Percentiles rank a stretch among this genome's conserved stretches.
Conservation (phyloP, 768 basidiomycete species). For the Lentinula lateritia region DNA sequence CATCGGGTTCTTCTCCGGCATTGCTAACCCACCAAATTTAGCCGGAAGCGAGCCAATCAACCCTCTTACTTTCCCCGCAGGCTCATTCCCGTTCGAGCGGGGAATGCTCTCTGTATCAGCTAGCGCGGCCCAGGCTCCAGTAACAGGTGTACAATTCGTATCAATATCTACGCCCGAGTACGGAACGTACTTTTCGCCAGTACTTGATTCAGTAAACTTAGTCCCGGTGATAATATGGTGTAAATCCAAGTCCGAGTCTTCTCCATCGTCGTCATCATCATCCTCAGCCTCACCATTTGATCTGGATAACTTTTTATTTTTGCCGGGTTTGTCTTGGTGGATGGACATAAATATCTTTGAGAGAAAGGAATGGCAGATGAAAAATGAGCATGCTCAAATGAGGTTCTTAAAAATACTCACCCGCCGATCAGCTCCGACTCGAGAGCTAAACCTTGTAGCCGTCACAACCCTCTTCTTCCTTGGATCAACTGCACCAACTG, state of each 20-base stretch:
- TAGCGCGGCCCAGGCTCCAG: conserved; percentile 73
- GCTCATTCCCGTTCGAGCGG: conserved; percentile 19
- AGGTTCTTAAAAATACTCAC: conserved; percentile 35
- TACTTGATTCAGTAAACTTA: not conserved
- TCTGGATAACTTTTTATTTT: not conserved
- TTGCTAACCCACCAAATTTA: conserved; percentile 75
- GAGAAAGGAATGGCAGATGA: not conserved
- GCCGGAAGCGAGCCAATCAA: conserved; percentile 54
- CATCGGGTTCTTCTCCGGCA: conserved; percentile 93
- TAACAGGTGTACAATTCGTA: conserved; percentile 57
- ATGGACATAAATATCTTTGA: conserved; percentile 79
- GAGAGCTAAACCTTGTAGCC: conserved; percentile 81
- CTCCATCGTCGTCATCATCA: conserved; percentile 16
- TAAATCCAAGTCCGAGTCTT: conserved; percentile 21
- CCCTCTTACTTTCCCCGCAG: conserved; percentile 37
- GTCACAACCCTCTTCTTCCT: conserved; percentile 80
- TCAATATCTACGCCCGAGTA: conserved; percentile 50
- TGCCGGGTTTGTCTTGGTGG: conserved; percentile 51
- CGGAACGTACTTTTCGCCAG: not conserved
- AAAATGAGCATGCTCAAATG: too few species aligned
- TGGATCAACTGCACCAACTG: conserved; percentile 85
- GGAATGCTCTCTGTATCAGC: conserved; percentile 31
- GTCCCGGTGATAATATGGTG: not conserved
- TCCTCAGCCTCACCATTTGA: conserved; percentile 16
- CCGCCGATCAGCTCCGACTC: conserved; percentile 76